Conservation (phyloP, 352 stramenopile genomes). For the Phytopythium kandeliae region DNA sequence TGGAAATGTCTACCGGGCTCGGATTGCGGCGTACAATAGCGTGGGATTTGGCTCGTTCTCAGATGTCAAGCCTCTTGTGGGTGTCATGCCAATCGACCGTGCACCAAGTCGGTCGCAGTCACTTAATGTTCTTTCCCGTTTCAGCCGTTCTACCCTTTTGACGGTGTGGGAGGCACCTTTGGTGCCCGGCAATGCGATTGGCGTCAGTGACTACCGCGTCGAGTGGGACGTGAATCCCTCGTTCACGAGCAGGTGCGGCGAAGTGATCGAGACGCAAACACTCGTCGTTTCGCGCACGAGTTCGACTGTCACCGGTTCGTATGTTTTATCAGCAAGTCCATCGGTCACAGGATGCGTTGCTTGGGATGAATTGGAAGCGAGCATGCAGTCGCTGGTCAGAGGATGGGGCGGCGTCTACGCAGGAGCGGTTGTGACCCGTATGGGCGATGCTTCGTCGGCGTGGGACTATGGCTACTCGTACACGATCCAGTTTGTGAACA, state of each 20-base stretch:
- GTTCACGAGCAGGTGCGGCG: conserved; percentile 79
- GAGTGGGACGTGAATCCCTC: conserved; percentile 92
- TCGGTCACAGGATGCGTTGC: conserved; percentile 27
- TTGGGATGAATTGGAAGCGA: conserved; percentile 16
- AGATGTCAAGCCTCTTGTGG: conserved; percentile 20
- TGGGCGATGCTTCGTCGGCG: conserved; percentile 42
- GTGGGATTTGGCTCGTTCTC: conserved; percentile 87
- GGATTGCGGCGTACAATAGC: conserved; percentile 93
- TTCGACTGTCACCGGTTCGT: conserved; percentile 11
- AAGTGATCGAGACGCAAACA: conserved; percentile 63
- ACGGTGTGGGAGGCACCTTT: conserved; percentile 74
- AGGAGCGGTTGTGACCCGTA: conserved; percentile 18
- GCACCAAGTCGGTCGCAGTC: conserved; percentile 67
- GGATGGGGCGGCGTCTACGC: conserved; percentile 22
- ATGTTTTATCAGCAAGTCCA: conserved; percentile 21
- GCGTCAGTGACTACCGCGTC: conserved; percentile 84
- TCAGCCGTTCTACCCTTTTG: conserved; percentile 49
- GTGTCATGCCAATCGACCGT: conserved; percentile 8
- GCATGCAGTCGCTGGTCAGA: conserved; percentile 23
- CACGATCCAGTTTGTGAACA: conserved; percentile 39
- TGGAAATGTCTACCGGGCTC: conserved; percentile 80
- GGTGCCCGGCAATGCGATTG: conserved; percentile 69
- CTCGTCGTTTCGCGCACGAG: conserved; percentile 22
- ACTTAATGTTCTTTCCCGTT: conserved; percentile 72
- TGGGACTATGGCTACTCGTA: conserved; percentile 80